Percentiles rank a stretch among this genome's conserved stretches.
Evolutionary conservation across 345 rosid genomes (phyloP).

Genomic region (Arabis hirsuta): DNA sequence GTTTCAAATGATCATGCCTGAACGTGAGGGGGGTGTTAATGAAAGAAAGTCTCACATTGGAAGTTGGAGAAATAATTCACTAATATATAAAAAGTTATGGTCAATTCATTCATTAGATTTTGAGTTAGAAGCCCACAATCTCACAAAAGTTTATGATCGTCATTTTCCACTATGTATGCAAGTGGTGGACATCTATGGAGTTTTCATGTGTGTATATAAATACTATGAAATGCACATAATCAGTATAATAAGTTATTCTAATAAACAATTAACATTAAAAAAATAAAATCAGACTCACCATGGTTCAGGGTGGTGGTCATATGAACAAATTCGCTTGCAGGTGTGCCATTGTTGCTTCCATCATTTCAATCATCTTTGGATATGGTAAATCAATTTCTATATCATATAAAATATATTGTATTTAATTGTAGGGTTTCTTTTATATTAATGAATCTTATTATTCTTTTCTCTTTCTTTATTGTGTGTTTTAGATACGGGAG

Average conservation of each 20-base stretch:
- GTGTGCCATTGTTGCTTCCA: conserved; percentile 73
- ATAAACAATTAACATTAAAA: background rate
- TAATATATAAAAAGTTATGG: too few species aligned
- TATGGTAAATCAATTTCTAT: conserved; percentile 53
- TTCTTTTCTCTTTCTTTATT: too few species aligned
- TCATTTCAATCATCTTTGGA: conserved; percentile 81
- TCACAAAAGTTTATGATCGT: conserved; percentile 27
- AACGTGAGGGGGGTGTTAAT: too few species aligned
- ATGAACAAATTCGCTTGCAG: conserved; percentile 65
- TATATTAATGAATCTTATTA: background rate
- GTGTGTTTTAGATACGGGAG: conserved; percentile 60
- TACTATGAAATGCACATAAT: conserved; percentile 12
- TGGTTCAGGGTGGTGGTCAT: conserved; percentile 39
- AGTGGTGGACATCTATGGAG: conserved; percentile 11
- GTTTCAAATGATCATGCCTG: too few species aligned
- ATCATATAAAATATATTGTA: conserved; percentile 1
- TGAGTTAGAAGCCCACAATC: too few species aligned
- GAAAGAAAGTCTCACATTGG: too few species aligned
- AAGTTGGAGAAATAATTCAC: too few species aligned
- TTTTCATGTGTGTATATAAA: background rate
- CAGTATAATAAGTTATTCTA: background rate
- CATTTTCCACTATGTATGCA: conserved; percentile 36
- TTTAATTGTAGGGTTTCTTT: background rate
- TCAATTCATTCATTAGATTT: too few species aligned
- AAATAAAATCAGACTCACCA: background rate